phyloP scores from a whole-genome alignment of 2,329 filamentous ascomycete species.

The Chrysosporium keratinophilum region DNA sequence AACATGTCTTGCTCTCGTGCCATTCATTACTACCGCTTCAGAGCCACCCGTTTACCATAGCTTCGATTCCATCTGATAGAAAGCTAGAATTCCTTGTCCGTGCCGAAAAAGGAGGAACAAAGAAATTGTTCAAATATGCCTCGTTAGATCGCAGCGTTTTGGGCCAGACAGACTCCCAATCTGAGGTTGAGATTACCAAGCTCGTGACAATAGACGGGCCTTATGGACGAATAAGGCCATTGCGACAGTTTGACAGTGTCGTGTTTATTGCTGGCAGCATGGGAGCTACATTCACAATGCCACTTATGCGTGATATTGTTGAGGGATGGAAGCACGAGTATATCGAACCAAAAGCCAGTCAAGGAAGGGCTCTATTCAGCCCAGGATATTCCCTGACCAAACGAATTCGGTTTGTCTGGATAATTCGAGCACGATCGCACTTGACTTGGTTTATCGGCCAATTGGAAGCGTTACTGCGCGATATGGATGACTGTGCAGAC shows the following conservation, averaged over 20 bases:
- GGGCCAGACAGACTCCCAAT: constrained; percentile 17
- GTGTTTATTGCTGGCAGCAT: constrained; percentile 51
- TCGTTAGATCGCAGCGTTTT: constrained; percentile 28
- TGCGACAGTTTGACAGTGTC: constrained; percentile 52
- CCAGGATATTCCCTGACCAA: constrained; percentile 29
- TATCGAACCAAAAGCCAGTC: background rate
- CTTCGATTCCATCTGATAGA: constrained; percentile 46
- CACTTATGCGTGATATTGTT: constrained; percentile 47
- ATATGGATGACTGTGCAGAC: constrained; percentile 32
- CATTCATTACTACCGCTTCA: constrained; percentile 49
- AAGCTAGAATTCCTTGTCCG: constrained; percentile 49
- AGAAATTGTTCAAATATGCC: constrained; percentile 42
- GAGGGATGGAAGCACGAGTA: constrained; percentile 35
- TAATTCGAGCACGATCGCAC: constrained; percentile 46
- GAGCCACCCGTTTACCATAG: constrained; percentile 55
- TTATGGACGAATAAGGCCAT: constrained; percentile 42
- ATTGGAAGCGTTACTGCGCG: constrained; percentile 37
- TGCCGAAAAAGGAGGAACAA: constrained; percentile 45
- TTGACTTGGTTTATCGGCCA: constrained; percentile 45
- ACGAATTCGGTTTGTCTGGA: constrained; percentile 48
- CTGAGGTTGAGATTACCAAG: constrained; percentile 5
- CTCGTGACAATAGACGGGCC: constrained; percentile 45
- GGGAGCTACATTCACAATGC: constrained; percentile 49
- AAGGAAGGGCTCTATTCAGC: background rate
- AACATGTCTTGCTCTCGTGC: constrained; percentile 53